Conservation (phyloP, 306 rosid genomes). For the cucumber (Cucumis sativus) region Cucumber_9930_V3 NC_026657.2:22370001-22370500, state of each 20-base stretch:
- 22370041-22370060: no score
- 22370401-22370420: not conserved
- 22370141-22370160: no score
- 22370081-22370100: no score
- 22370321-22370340: not conserved
- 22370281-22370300: not conserved
- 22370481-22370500: slow-evolving; percentile 91
- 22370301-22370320: not conserved
- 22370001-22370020: no score
- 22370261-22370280: not conserved
- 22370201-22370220: no score
- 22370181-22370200: no score
- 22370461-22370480: slow-evolving; percentile 99
- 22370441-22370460: slow-evolving; percentile 98
- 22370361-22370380: not conserved
- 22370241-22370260: not conserved
- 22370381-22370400: not conserved
- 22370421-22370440: slow-evolving; percentile 66
- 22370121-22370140: no score
- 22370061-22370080: no score
- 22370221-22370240: no score
- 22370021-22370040: no score
- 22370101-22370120: no score
- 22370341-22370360: not conserved
- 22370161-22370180: no score